Percentiles rank a stretch among this genome's conserved stretches.
These are phyloP conservation scores for Drechslerella dactyloides DNA, from an alignment of 2,329 filamentous ascomycete genomes.

Conservation along the genomic window DNA sequence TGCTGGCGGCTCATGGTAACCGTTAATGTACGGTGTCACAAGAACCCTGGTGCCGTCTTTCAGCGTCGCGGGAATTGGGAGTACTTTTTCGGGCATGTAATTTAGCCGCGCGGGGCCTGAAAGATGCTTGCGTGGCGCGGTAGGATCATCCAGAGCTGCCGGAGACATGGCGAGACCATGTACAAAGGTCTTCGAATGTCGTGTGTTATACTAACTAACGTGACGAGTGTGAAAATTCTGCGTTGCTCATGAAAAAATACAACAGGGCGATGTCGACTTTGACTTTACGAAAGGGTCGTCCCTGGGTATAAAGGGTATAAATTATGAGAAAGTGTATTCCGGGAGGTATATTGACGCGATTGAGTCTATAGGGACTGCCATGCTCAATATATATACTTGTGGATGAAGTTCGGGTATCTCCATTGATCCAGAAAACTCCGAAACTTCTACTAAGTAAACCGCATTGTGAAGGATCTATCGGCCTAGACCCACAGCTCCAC, in stretches of 20 bases:
- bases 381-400: too few species aligned
- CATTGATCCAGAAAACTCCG: background rate
- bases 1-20: conserved; percentile 19
- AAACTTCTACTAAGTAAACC: background rate
- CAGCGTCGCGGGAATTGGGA: conserved; percentile 15
- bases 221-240: conserved; percentile 11
- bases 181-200: too few species aligned
- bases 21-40: conserved; percentile 42
- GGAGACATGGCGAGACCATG: conserved; percentile 20
- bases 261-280: conserved; percentile 18
- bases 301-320: too few species aligned
- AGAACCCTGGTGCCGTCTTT: conserved; percentile 34
- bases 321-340: too few species aligned
- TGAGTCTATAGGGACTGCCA: too few species aligned
- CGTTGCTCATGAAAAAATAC: conserved; percentile 28
- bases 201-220: too few species aligned
- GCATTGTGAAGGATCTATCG: conserved; percentile 20
- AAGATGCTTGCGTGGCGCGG: conserved; percentile 27
- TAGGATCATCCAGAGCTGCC: conserved; percentile 37
- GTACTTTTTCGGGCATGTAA: conserved; percentile 19
- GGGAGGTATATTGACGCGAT: too few species aligned
- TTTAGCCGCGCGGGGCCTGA: conserved; percentile 20
- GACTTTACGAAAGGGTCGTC: too few species aligned
- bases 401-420: conserved; percentile 12
- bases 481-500: conserved; percentile 20